Percentiles rank a stretch among this genome's conserved stretches.
Conservation (phyloP, 2,329 filamentous ascomycete genomes). For the Clarireedia sp. region DNA sequence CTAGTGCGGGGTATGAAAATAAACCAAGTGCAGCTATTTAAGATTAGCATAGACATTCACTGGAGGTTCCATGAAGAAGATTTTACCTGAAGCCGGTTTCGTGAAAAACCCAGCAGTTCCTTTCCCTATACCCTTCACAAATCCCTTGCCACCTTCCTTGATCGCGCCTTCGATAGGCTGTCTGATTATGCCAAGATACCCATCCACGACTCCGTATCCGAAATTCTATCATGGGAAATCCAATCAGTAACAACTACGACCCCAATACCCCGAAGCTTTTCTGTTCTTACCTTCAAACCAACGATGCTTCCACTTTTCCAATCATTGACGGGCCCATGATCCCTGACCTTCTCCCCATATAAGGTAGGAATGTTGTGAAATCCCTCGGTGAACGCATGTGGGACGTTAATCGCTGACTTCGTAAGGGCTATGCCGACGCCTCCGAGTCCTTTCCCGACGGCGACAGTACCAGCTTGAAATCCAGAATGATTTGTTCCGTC, state of each 20-base stretch:
- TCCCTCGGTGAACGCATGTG: not conserved
- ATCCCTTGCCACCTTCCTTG: not conserved
- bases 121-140: not conserved
- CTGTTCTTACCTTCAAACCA: not conserved
- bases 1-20: conserved; percentile 8
- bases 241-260: no score
- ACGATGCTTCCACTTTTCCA: not conserved
- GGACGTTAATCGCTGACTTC: conserved; percentile 1
- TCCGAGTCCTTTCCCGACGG: conserved; percentile 6
- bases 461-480: not conserved
- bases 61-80: no score
- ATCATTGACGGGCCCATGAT: not conserved
- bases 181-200: not conserved
- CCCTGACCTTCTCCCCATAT: not conserved
- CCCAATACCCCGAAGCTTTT: not conserved
- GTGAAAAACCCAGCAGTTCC: not conserved
- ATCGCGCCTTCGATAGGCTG: not conserved
- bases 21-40: conserved; percentile 1
- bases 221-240: not conserved
- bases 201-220: not conserved
- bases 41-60: not conserved
- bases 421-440: not conserved
- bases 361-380: not conserved
- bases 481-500: not conserved
- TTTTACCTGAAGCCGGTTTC: not conserved